These are phyloP conservation scores for Dujonia santamariae DNA, from an alignment of 1,139 yeast genomes.

Conservation along the genomic window DNA sequence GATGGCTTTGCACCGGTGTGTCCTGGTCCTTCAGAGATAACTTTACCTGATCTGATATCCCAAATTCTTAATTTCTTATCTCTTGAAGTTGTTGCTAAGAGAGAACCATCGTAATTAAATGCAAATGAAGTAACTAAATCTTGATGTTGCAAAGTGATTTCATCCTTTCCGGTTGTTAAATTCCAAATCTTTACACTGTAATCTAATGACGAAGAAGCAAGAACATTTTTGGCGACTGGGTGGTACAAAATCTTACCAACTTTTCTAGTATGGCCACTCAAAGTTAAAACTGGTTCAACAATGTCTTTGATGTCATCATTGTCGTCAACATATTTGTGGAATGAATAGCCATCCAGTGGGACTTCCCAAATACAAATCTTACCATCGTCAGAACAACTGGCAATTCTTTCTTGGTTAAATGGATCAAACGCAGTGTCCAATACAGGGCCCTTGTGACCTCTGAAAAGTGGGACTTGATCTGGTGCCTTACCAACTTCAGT, in stretches of 20 bases:
- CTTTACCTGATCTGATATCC: conserved; percentile 76
- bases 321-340: conserved; percentile 56
- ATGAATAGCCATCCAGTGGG: conserved; percentile 68
- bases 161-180: conserved; percentile 67
- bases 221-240: conserved; percentile 80
- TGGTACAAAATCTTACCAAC: conserved; percentile 92
- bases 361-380: conserved; percentile 84
- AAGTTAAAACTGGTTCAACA: conserved; percentile 59
- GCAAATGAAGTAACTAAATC: conserved; percentile 89
- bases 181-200: conserved; percentile 92
- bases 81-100: conserved; percentile 86
- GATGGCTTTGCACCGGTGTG: conserved; percentile 92
- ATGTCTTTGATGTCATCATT: conserved; percentile 68
- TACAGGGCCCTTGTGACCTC: conserved; percentile 95
- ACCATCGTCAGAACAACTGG: conserved; percentile 90
- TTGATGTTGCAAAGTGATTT: conserved; percentile 74
- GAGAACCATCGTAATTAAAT: conserved; percentile 84
- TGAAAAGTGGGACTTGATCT: conserved; percentile 85
- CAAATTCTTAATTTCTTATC: conserved; percentile 88
- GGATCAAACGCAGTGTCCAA: conserved; percentile 95
- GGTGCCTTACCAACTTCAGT: conserved; percentile 91
- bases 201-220: conserved; percentile 89
- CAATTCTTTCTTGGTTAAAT: conserved; percentile 71
- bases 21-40: conserved; percentile 81
- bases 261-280: conserved; percentile 86